A percentile compares a stretch with the other conserved stretches of the same genome.
Evolutionary conservation across 1,284 basidiomycete genomes (phyloP).

Genomic region (Golubevia sp.): DNA sequence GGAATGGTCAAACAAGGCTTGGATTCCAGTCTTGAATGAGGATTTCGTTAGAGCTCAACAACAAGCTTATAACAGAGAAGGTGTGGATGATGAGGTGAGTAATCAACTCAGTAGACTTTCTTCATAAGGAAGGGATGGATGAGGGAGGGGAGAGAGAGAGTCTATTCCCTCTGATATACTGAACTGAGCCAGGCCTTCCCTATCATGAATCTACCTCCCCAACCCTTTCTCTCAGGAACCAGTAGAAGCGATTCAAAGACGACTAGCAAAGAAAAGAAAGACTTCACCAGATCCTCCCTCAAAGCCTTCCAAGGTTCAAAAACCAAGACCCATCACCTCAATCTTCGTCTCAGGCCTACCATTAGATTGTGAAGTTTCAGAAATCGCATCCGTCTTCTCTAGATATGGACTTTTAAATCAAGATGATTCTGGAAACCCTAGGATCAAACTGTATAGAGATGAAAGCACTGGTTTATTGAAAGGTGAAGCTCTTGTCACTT

Average conservation of each 20-base stretch:
- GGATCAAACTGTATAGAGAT: conserved; percentile 54
- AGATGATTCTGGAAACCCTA: conserved; percentile 44
- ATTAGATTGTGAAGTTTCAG: conserved; percentile 38
- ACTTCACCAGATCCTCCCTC: not conserved
- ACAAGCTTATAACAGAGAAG: conserved; percentile 31
- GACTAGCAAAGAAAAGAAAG: not conserved
- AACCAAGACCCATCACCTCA: conserved; percentile 19
- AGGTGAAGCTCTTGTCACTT: conserved; percentile 56
- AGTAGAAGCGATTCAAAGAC: conserved; percentile 5
- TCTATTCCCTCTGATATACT: conserved; percentile 13
- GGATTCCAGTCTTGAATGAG: conserved; percentile 8
- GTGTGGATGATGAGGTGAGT: conserved; percentile 38
- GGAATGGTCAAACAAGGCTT: conserved; percentile 40
- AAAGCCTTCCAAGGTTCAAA: not conserved
- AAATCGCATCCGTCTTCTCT: conserved; percentile 48
- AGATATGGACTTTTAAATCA: conserved; percentile 58
- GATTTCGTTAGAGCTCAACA: conserved; percentile 26
- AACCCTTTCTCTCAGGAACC: conserved; percentile 1
- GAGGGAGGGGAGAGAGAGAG: conserved; percentile 14
- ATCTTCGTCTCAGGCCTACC: conserved; percentile 54
- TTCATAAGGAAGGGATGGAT: no score
- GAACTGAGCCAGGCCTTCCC: not conserved
- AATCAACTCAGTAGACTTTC: no score
- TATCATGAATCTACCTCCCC: not conserved
- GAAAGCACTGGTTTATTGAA: conserved; percentile 41